These are phyloP conservation scores for Fusarium praegraminearum DNA, from an alignment of 2,329 filamentous ascomycete species.

Conservation along the genomic window DNA sequence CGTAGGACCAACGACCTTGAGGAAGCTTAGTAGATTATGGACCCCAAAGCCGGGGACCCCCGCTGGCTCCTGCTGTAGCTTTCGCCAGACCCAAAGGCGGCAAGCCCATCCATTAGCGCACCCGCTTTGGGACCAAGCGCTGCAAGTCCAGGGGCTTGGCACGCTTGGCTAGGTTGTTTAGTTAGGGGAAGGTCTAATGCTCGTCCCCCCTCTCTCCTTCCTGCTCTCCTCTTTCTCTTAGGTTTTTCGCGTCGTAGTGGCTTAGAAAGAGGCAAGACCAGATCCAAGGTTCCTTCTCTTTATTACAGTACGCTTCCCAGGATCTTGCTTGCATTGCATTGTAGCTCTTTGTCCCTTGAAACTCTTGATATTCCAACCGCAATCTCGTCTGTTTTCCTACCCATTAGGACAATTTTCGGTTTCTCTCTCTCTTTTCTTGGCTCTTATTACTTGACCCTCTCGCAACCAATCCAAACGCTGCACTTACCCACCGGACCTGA, in stretches of 20 bases:
- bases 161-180: slow-evolving; percentile 21
- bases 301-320: background rate
- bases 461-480: slow-evolving; percentile 21
- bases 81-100: slow-evolving; percentile 41
- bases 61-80: slow-evolving; percentile 25
- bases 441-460: slow-evolving; percentile 18
- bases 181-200: slow-evolving; percentile 26
- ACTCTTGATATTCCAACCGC: slow-evolving; percentile 8
- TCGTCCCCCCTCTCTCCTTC: slow-evolving; percentile 15
- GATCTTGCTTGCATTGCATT: slow-evolving; percentile 1
- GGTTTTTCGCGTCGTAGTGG: background rate
- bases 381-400: slow-evolving; percentile 27
- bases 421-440: slow-evolving; percentile 32
- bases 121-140: slow-evolving; percentile 45
- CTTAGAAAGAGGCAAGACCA: background rate
- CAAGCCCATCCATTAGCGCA: slow-evolving; percentile 40
- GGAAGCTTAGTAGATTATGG: slow-evolving; percentile 8
- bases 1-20: background rate
- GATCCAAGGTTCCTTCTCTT: slow-evolving; percentile 17
- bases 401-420: slow-evolving; percentile 15
- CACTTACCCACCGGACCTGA: slow-evolving; percentile 26
- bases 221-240: slow-evolving; percentile 11
- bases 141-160: slow-evolving; percentile 26
- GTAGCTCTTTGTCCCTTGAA: slow-evolving; percentile 20
- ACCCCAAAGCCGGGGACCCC: slow-evolving; percentile 21